Evolutionary conservation across 306 rosid species (phyloP).

Genomic region (Fragaria iinumae): DNA sequence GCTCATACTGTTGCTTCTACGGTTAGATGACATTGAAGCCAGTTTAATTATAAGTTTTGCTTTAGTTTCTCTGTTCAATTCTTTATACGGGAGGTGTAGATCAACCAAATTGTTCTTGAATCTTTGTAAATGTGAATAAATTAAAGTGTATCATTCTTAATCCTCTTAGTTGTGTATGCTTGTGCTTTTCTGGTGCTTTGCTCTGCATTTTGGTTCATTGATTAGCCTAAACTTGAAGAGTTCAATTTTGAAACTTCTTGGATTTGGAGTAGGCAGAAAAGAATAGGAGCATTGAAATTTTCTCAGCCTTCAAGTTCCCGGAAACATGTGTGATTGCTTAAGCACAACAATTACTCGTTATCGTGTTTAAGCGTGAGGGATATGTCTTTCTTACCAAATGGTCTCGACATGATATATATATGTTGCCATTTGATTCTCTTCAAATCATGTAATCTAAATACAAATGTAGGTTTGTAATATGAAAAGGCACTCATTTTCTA

Average conservation of each 20-base stretch:
- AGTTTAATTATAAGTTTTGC: neutral
- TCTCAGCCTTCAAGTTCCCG: neutral
- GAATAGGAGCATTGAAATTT: neutral
- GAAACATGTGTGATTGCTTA: neutral
- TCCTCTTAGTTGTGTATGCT: neutral
- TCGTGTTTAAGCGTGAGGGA: neutral
- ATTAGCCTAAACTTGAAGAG: neutral
- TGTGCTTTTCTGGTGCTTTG: neutral
- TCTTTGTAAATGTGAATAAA: conserved; percentile 22
- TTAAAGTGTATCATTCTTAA: neutral
- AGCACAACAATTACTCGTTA: neutral
- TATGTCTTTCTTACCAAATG: neutral
- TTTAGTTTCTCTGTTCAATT: neutral
- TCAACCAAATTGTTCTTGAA: neutral
- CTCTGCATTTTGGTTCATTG: neutral
- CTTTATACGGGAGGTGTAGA: neutral
- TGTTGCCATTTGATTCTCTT: neutral
- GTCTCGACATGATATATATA: neutral
- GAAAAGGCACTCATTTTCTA: too few species aligned
- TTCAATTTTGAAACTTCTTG: neutral
- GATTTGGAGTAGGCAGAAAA: neutral
- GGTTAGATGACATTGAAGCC: conserved; percentile 42
- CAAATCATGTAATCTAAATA: too few species aligned
- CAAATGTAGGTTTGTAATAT: too few species aligned
- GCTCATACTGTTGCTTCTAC: conserved; percentile 84